Evolutionary conservation across 495 filamentous ascomycete species (phyloP), one percentile per base, ranked within the genome.

Genomic region (Jackrogersella minutella): DNA sequence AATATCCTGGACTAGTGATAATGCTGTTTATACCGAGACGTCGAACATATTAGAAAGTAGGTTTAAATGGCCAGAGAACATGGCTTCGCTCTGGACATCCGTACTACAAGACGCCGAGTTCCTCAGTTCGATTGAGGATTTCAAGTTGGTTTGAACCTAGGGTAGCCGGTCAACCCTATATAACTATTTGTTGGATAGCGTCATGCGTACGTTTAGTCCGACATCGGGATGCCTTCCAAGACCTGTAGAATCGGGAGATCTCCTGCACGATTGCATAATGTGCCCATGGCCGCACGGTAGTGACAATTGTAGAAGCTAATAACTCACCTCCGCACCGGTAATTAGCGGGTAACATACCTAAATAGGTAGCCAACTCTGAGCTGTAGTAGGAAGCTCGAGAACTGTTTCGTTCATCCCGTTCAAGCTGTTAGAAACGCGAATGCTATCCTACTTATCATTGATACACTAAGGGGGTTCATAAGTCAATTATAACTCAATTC

Each of bases 221-320:
- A 44, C 54, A 55, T 62, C 58, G 58, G 58, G 22, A 52, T 1
- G 5, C 10, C 17, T n/a, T 22, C 33, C 17, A 34, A 21, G 58
- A 21, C n/a, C 14, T 52, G 16, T 28, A 8, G 22, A 14, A 24
- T 22, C 22, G 33, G n/a, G 22, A 51, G 34, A 30, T 26, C 28
- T 34, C 22, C 22, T 28, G 55, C 30, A 46, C 43, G 17, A 51
- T 60, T 60, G 44, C 2, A 73, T 70, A 28, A 71, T 64, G 5
- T 84, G n/a, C n/a, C n/a, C n/a, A n/a, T n/a, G n/a, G n/a, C n/a
- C n/a, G n/a, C 72, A 80, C 11, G 83, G 5, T 17, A 44, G 36
- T 49, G 14, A 13, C 17, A n/a, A n/a, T n/a, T n/a, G n/a, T n/a
- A n/a, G 47, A 36, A 54, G 43, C 28, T 50, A 24, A 26, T 26